phyloP scores from a whole-genome alignment of 2,329 filamentous ascomycete species.

The Beauveria asiatica region DNA sequence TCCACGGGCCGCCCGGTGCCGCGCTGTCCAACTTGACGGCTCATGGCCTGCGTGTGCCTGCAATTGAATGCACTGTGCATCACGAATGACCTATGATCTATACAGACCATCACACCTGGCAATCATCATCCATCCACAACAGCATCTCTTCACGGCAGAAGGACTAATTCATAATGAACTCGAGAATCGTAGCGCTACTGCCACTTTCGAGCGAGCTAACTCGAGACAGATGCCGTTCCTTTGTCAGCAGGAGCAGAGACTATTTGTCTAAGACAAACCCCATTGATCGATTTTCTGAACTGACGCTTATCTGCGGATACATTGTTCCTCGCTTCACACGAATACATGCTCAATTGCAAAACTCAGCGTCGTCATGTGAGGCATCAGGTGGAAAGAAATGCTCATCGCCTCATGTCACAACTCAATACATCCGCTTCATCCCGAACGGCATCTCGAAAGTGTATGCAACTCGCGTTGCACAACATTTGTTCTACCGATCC shows the following conservation, averaged over 20 bases:
- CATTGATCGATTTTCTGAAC: background rate
- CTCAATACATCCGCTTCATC: background rate
- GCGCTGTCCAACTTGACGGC: conserved; percentile 2
- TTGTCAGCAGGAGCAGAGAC: background rate
- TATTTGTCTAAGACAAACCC: background rate
- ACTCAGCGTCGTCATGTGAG: background rate
- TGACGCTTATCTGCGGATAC: background rate
- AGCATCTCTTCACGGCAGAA: background rate
- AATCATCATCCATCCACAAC: background rate
- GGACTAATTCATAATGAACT: background rate
- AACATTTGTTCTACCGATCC: background rate
- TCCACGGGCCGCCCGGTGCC: background rate
- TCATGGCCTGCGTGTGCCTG: background rate
- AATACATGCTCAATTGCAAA: background rate
- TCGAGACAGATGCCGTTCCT: background rate
- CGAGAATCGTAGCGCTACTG: background rate
- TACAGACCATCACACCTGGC: background rate
- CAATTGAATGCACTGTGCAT: background rate
- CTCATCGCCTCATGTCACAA: background rate
- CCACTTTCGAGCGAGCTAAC: background rate
- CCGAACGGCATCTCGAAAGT: background rate
- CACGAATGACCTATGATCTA: background rate
- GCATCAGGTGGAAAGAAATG: background rate
- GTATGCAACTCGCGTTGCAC: background rate
- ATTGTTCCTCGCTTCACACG: background rate